Conservation (phyloP, 1,139 yeast genomes). For the Lodderomyces oxycetoniae region DNA sequence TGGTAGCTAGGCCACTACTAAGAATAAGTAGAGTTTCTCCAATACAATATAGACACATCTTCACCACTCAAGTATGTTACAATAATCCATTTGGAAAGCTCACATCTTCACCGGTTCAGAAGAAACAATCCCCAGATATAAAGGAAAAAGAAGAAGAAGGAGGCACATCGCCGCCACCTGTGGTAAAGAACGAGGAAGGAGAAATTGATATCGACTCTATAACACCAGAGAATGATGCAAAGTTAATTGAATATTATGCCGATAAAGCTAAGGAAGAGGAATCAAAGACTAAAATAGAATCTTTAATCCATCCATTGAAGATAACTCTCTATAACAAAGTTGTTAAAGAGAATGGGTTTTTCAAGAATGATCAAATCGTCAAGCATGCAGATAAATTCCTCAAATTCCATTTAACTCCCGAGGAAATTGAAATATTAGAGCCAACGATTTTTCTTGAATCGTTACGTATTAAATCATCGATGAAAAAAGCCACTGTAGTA, state of each 20-base stretch:
- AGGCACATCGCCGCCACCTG: too few species aligned
- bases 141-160: constrained; percentile 5
- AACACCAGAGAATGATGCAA: constrained; percentile 29
- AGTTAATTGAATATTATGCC: constrained; percentile 31
- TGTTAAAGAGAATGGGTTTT: constrained; percentile 67
- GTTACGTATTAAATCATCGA: constrained; percentile 74
- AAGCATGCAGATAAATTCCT: constrained; percentile 47
- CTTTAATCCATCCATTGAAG: constrained; percentile 68
- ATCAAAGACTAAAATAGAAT: constrained; percentile 28
- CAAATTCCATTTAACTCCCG: constrained; percentile 51
- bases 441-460: constrained; percentile 80
- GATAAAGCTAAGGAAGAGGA: constrained; percentile 23
- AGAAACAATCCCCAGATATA: background rate
- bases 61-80: background rate
- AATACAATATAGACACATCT: constrained; percentile 1
- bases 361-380: constrained; percentile 57
- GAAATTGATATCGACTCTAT: constrained; percentile 10
- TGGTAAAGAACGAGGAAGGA: constrained; percentile 11
- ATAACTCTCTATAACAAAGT: constrained; percentile 57
- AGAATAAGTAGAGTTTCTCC: constrained; percentile 2
- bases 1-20: constrained; percentile 9
- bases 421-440: constrained; percentile 74
- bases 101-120: constrained; percentile 5
- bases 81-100: constrained; percentile 7
- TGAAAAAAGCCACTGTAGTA: constrained; percentile 83